These are phyloP conservation scores for Trichophyton verrucosum DNA, from an alignment of 2,329 filamentous ascomycete genomes.

Conservation along the genomic window DNA sequence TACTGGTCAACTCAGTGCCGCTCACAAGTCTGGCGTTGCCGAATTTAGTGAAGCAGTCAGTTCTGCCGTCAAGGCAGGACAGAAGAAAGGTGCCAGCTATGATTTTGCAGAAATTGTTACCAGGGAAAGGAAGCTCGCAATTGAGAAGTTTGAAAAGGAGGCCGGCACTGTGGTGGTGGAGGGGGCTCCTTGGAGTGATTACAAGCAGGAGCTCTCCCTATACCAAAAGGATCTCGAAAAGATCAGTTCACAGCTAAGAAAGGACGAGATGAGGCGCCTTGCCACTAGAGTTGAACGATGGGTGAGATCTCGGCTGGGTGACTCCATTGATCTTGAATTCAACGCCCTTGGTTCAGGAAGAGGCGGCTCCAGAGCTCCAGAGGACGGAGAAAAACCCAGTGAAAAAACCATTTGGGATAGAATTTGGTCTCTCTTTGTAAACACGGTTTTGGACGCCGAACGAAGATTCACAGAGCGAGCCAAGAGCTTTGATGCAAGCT, in stretches of 20 bases:
- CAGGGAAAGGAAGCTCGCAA: slow-evolving; percentile 62
- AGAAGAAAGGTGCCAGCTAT: slow-evolving; percentile 81
- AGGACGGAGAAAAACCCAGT: slow-evolving; percentile 57
- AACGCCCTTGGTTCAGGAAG: slow-evolving; percentile 87
- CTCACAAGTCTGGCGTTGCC: slow-evolving; percentile 75
- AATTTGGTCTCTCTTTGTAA: slow-evolving; percentile 76
- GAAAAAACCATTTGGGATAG: slow-evolving; percentile 94
- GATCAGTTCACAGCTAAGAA: slow-evolving; percentile 69
- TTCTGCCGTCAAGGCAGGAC: slow-evolving; percentile 75
- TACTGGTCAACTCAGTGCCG: slow-evolving; percentile 72
- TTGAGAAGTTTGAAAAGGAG: slow-evolving; percentile 63
- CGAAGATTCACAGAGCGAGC: slow-evolving; percentile 74
- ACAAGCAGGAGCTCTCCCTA: slow-evolving; percentile 62
- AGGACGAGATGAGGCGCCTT: slow-evolving; percentile 90
- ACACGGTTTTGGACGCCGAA: slow-evolving; percentile 75
- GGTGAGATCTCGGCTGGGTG: slow-evolving; percentile 76
- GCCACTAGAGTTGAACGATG: slow-evolving; percentile 86
- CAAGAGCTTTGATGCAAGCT: slow-evolving; percentile 82
- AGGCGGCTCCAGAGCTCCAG: slow-evolving; percentile 67
- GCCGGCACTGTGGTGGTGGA: slow-evolving; percentile 63
- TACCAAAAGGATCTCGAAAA: slow-evolving; percentile 88
- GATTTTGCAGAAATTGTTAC: slow-evolving; percentile 93
- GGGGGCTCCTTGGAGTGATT: slow-evolving; percentile 77
- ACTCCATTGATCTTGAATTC: slow-evolving; percentile 85
- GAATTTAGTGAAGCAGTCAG: slow-evolving; percentile 80